These are phyloP conservation scores for Filobasidium uniguttulatum DNA, from an alignment of 1,284 basidiomycete species.

Conservation along the genomic window DNA sequence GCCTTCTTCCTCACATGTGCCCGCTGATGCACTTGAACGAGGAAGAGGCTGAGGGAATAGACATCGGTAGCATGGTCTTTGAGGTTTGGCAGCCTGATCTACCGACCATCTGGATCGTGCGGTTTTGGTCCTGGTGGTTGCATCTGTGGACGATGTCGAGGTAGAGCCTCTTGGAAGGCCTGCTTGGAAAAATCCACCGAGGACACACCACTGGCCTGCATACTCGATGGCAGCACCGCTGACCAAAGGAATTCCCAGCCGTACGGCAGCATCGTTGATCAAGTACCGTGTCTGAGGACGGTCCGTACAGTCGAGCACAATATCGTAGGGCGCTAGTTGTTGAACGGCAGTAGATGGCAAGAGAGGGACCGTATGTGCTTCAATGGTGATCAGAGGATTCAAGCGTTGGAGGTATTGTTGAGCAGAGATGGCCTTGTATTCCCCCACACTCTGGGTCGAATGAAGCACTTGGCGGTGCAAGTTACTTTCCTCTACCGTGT, in stretches of 20 bases:
- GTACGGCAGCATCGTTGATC: slow-evolving; percentile 76
- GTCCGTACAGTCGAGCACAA: slow-evolving; percentile 92
- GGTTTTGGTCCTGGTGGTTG: not conserved
- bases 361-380: slow-evolving; percentile 46
- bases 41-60: slow-evolving; percentile 65
- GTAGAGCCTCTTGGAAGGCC: slow-evolving; percentile 1
- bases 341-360: slow-evolving; percentile 48
- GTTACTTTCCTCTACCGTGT: slow-evolving; percentile 80
- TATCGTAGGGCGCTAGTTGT: slow-evolving; percentile 51
- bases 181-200: slow-evolving; percentile 41
- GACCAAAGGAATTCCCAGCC: slow-evolving; percentile 61
- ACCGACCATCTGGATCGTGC: not conserved
- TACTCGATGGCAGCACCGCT: slow-evolving; percentile 85
- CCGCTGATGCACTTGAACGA: slow-evolving; percentile 43
- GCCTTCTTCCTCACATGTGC: slow-evolving; percentile 79
- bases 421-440: slow-evolving; percentile 71
- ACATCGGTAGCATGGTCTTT: slow-evolving; percentile 85
- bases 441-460: slow-evolving; percentile 61
- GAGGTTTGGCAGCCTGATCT: not conserved
- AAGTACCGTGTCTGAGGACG: slow-evolving; percentile 86
- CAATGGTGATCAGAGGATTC: slow-evolving; percentile 51
- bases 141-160: not conserved
- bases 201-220: slow-evolving; percentile 79
- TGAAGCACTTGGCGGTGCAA: slow-evolving; percentile 89
- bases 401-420: slow-evolving; percentile 44